Percentiles rank a stretch among this genome's conserved stretches.
Conservation (phyloP, 2,329 filamentous ascomycete genomes). For the Alternaria ventricosa region DNA sequence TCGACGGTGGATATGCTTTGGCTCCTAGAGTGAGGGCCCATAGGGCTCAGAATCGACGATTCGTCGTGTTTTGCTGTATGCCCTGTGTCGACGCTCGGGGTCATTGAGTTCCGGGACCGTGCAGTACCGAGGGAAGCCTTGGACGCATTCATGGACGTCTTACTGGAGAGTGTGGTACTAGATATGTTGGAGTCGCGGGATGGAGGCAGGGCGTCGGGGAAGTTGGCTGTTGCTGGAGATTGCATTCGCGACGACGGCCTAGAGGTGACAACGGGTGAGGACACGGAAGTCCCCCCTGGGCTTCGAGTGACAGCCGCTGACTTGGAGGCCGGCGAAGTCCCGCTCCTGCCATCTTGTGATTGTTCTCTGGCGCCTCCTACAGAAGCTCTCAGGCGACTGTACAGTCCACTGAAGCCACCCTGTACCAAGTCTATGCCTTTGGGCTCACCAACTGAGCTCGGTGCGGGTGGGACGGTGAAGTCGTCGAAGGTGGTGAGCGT, state of each 20-base stretch:
- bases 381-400: conserved; percentile 81
- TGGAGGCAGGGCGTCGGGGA: conserved; percentile 44
- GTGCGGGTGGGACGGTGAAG: conserved; percentile 73
- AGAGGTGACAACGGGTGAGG: conserved; percentile 47
- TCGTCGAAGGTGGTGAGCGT: conserved; percentile 93
- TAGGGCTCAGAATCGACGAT: conserved; percentile 32
- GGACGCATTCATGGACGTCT: conserved; percentile 34
- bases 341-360: conserved; percentile 29
- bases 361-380: conserved; percentile 73
- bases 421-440: conserved; percentile 79
- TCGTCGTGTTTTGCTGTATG: conserved; percentile 35
- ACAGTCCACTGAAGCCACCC: conserved; percentile 86
- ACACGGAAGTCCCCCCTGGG: conserved; percentile 37
- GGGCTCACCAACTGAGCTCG: conserved; percentile 66
- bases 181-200: conserved; percentile 45
- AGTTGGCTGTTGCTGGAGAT: conserved; percentile 46
- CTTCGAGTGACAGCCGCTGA: conserved; percentile 19
- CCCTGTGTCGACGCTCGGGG: conserved; percentile 28
- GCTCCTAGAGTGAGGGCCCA: conserved; percentile 30
- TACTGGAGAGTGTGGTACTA: conserved; percentile 35
- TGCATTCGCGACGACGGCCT: conserved; percentile 47
- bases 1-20: conserved; percentile 28
- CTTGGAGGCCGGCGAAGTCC: conserved; percentile 22
- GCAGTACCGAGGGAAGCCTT: conserved; percentile 19
- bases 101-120: conserved; percentile 39